Evolutionary conservation across 345 rosid genomes (phyloP).

Genomic region (Hevea brasiliensis): DNA sequence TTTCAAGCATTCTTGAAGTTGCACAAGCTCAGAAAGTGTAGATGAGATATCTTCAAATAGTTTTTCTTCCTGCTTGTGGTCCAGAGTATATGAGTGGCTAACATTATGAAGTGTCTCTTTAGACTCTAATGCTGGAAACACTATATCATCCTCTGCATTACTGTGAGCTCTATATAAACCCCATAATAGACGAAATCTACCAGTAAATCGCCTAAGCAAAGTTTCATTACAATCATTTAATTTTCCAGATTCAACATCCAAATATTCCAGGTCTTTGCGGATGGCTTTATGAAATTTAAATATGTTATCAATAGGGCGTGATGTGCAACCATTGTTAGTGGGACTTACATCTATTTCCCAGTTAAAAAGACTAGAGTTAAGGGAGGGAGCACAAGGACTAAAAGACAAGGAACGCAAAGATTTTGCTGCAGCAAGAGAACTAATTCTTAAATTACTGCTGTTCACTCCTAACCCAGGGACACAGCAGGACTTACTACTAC

Average conservation of each 20-base stretch:
- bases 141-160: conserved; percentile 68
- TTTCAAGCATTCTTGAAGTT: conserved; percentile 38
- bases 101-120: conserved; percentile 62
- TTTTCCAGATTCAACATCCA: conserved; percentile 61
- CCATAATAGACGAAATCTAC: conserved; percentile 60
- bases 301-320: conserved; percentile 60
- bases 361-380: conserved; percentile 59
- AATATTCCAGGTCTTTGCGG: conserved; percentile 59
- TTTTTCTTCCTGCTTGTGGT: conserved; percentile 62
- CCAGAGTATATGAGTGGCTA: conserved; percentile 62
- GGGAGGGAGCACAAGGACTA: conserved; percentile 52
- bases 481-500: conserved; percentile 43
- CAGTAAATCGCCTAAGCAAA: conserved; percentile 55
- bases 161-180: conserved; percentile 64
- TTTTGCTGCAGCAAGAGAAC: conserved; percentile 53
- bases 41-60: conserved; percentile 58
- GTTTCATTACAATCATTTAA: conserved; percentile 50
- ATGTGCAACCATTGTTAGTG: conserved; percentile 25
- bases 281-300: conserved; percentile 67
- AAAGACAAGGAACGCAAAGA: conserved; percentile 51
- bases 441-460: conserved; percentile 40
- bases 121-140: conserved; percentile 62
- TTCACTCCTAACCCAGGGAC: conserved; percentile 60
- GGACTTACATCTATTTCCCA: conserved; percentile 55
- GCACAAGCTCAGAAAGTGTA: conserved; percentile 46